Conservation (phyloP, 257 asterid species). For the Solanum chiquidenum region DNA sequence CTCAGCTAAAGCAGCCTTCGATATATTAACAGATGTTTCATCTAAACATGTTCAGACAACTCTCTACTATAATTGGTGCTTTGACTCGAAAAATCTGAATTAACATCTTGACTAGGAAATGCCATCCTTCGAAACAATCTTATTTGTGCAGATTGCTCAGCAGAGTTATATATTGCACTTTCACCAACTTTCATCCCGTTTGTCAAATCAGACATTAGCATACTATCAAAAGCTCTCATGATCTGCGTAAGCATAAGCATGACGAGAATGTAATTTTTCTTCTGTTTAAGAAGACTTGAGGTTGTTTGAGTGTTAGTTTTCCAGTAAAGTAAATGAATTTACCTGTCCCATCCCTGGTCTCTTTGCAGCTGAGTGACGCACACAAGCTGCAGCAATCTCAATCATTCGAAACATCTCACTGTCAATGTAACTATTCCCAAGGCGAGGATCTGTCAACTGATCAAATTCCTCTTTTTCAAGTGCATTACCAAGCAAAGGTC, state of each 20-base stretch:
- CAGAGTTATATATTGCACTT: slow-evolving; percentile 60
- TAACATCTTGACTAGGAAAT: slow-evolving; percentile 55
- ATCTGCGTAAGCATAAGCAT: slow-evolving; percentile 28
- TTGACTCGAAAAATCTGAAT: slow-evolving; percentile 56
- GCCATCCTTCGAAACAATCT: slow-evolving; percentile 80
- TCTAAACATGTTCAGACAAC: background rate
- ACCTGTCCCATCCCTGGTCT: slow-evolving; percentile 97
- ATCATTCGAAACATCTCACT: slow-evolving; percentile 59
- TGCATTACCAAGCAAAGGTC: slow-evolving; percentile 68
- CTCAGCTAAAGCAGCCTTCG: slow-evolving; percentile 2
- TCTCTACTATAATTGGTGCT: slow-evolving; percentile 18
- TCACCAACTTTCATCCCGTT: slow-evolving; percentile 88
- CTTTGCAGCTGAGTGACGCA: slow-evolving; percentile 75
- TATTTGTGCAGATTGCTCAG: slow-evolving; percentile 73
- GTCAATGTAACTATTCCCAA: slow-evolving; percentile 41
- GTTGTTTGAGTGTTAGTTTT: accelerated
- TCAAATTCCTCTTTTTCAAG: slow-evolving; percentile 49
- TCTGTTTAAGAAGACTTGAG: background rate
- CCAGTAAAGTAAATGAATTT: background rate
- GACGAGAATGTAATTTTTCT: background rate
- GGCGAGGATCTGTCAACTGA: slow-evolving; percentile 64
- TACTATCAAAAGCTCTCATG: slow-evolving; percentile 66
- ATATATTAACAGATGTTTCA: background rate
- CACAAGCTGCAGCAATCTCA: slow-evolving; percentile 91
- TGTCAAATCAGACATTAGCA: slow-evolving; percentile 55